Base-by-base conservation (phyloP, 1,139 yeast species). In the Candida dubliniensis region DNA sequence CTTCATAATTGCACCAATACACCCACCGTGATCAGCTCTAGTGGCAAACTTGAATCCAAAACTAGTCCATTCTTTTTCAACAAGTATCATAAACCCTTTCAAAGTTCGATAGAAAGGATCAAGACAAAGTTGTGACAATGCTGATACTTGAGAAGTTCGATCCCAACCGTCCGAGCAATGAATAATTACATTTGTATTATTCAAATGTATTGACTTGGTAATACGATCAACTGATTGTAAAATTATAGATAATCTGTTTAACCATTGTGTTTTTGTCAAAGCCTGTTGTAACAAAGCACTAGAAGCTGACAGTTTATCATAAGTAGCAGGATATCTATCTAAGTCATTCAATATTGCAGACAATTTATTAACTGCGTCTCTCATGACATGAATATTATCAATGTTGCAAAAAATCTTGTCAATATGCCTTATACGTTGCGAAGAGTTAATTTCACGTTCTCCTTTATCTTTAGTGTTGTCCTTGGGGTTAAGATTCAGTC, bases 141-240 rank as follows among this genome's bases (percentile, higher is more conserved):
- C 86, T 8, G 91, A 79, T 1, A 91, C 79, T 59, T 93, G 98
- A 0, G 97, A 81, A 0, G 99, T 95, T 47, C 99, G 73, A 61
- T 93, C 99, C 99, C 99, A 93, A 0, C 99, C 99, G 67, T 93
- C 99, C 0, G 97, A 90, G 60, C 99, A 93, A 65, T 93, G 99
- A 9, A 95, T 78, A 7, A 93, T 61, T 6, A 93, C 79, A 61
- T 91, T 95, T 11, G 95, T 86, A 48, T 84, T 82, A 59, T 89
- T 87, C 55, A 84, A 79, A 49, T 88, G 89, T 18, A 93, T 77
- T 24, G 93, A 86, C 55, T 88, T 85, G 31, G 86, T 81, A 41
- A 93, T 78, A 38, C 88, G 74, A 46, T 87, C 91, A 0, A 93
- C 86, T 0, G 96, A 86, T 37, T 83, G 84, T 42, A 93, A 61